Evolutionary conservation across 768 basidiomycete species (phyloP), one percentile per base, ranked within the genome.

Genomic region (Termitomyces sp.): DNA sequence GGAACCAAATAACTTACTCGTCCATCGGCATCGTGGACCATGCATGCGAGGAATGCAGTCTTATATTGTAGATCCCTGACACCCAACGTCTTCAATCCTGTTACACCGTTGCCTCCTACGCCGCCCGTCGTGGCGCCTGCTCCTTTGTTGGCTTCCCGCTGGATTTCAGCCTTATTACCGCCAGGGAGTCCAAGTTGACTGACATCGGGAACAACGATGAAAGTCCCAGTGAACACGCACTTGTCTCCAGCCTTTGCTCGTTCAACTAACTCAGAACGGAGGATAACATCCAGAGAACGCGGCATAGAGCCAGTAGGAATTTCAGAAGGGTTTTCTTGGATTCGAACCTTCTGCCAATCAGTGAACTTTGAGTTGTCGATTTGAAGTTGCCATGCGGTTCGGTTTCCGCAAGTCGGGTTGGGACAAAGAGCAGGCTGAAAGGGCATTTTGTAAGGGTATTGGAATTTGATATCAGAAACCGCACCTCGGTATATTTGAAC

Each of bases 231-330:
- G 68, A 99, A 98, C 47, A 96, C 89, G 67, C 94, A 97, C 70
- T 97, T 98, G 71, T 99, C 97, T 63, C 97, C 97, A 2, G 97
- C 97, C 68, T 99, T 99, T 12, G 96, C 96, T n/a, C 93, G 85
- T 69, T 99, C 97, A 35, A 99, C 97, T 61, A 98, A 83, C 65
- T 98, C 97, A 3, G 88, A 87, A 27, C 97, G 88, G 7, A 98
- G 83, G 60, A 98, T 92, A 40, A 98, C 96, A 67, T 98, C 96
- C 54, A 98, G 75, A 25, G 94, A 96, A 31, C 96, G 87, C 27
- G 97, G 97, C 97, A 98, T 99, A 3, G 89, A 92, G 1, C 97
- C 97, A 0, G 96, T 98, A 1, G 97, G 97, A 54, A 99, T 98
- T 72, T 98, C 97, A 25, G 95, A 97, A 10, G 96, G 88, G 64